phyloP scores from a whole-genome alignment of 352 stramenopile genomes.

The Globisporangium nagaii region DNA sequence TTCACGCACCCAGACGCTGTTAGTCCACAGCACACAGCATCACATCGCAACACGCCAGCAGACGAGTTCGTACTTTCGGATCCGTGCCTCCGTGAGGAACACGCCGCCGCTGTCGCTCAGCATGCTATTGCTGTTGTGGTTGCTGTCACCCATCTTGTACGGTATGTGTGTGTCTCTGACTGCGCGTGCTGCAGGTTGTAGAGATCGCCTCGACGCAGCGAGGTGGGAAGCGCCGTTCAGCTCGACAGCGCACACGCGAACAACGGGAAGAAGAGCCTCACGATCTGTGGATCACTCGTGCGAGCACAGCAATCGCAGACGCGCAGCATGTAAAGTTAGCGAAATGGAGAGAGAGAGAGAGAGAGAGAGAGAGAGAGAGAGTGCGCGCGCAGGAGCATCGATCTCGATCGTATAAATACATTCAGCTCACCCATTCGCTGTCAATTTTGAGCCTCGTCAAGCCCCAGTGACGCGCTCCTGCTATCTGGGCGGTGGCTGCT shows the following conservation, averaged over 20 bases:
- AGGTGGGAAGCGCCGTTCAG: no score
- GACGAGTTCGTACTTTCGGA: slow-evolving; percentile 15
- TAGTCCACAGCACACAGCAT: not conserved
- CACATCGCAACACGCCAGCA: not conserved
- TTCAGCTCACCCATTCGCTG: not conserved
- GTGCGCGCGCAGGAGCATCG: no score
- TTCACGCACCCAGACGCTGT: not conserved
- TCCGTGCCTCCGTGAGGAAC: slow-evolving; percentile 72
- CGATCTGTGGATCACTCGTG: no score
- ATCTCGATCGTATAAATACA: slow-evolving; percentile 7
- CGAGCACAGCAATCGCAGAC: not conserved
- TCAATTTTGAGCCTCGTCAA: not conserved
- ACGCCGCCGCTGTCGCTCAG: slow-evolving; percentile 47
- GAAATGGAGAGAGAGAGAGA: no score
- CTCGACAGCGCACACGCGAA: no score
- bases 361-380: no score
- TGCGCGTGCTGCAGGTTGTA: no score
- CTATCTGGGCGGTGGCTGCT: no score
- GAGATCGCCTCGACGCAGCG: no score
- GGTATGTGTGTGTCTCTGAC: no score
- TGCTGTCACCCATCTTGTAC: slow-evolving; percentile 4
- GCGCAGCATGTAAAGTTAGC: slow-evolving; percentile 1
- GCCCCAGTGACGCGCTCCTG: no score
- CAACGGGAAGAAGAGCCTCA: no score
- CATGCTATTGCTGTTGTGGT: slow-evolving; percentile 17